Percentiles rank a stretch among this genome's conserved stretches.
Evolutionary conservation across 495 filamentous ascomycete species (phyloP).

Genomic region (Letharia columbiana): DNA sequence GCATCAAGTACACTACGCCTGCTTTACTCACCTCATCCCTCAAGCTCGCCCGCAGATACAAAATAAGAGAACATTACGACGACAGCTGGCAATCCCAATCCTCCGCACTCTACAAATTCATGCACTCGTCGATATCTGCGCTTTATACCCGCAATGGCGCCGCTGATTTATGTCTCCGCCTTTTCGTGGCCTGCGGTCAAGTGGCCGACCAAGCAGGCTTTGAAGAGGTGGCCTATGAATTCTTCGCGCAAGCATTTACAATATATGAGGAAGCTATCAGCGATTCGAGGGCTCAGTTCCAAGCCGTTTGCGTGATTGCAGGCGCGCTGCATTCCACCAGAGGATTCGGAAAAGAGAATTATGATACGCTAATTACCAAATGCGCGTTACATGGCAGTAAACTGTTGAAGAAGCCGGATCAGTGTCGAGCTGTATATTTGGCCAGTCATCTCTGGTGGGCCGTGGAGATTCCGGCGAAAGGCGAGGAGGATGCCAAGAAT

Average conservation of each 20-base stretch:
- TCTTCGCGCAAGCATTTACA: slow-evolving; percentile 96
- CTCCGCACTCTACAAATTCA: slow-evolving; percentile 85
- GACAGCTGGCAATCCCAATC: slow-evolving; percentile 91
- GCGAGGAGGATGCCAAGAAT: slow-evolving; percentile 73
- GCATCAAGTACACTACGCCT: slow-evolving; percentile 89
- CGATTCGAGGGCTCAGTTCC: slow-evolving; percentile 92
- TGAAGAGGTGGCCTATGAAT: slow-evolving; percentile 95
- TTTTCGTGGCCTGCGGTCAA: slow-evolving; percentile 87
- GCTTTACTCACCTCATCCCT: slow-evolving; percentile 85
- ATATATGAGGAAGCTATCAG: slow-evolving; percentile 95
- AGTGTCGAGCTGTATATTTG: slow-evolving; percentile 91
- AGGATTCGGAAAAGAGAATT: slow-evolving; percentile 90
- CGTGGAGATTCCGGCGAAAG: slow-evolving; percentile 71
- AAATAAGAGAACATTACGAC: slow-evolving; percentile 85
- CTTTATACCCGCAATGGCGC: slow-evolving; percentile 78
- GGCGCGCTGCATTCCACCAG: slow-evolving; percentile 78
- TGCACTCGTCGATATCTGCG: slow-evolving; percentile 77
- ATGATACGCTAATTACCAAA: slow-evolving; percentile 97
- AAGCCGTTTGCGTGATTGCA: slow-evolving; percentile 91
- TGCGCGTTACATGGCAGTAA: slow-evolving; percentile 95
- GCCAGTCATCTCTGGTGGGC: slow-evolving; percentile 98
- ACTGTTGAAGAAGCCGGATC: slow-evolving; percentile 93
- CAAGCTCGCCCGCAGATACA: slow-evolving; percentile 82
- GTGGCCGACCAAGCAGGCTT: slow-evolving; percentile 86
- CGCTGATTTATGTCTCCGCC: slow-evolving; percentile 76